Conservation (phyloP, 257 asterid species). For the Solanum dulcamara region DNA sequence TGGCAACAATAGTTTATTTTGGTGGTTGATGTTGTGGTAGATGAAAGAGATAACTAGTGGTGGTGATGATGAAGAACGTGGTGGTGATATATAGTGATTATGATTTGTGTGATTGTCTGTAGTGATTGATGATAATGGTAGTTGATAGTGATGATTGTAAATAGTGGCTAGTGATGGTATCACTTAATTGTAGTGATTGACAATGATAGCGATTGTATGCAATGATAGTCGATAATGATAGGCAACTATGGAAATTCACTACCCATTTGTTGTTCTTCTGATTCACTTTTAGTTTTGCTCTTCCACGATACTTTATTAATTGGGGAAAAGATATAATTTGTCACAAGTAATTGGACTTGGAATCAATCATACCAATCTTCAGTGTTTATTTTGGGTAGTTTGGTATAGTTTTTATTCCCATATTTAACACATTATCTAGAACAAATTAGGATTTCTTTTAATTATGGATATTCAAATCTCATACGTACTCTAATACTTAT, state of each 20-base stretch:
- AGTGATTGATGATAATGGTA: neutral
- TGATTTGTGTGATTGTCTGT: neutral
- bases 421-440: neutral
- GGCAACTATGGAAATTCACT: too few relatives aligned
- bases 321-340: neutral
- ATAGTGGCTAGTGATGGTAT: neutral
- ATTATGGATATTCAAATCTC: neutral
- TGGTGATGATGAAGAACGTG: neutral
- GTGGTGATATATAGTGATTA: neutral
- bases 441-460: neutral
- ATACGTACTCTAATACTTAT: neutral
- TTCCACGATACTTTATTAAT: neutral
- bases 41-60: neutral
- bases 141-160: neutral
- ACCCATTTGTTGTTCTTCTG: neutral
- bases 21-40: neutral
- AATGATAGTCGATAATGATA: neutral
- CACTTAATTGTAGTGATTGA: neutral
- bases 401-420: neutral
- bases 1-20: too few relatives aligned
- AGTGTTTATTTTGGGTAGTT: neutral
- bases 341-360: neutral
- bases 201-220: neutral
- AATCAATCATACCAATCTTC: neutral
- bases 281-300: neutral